phyloP scores from a whole-genome alignment of 805 yeast genomes.

The Starmerella bombi region DNA sequence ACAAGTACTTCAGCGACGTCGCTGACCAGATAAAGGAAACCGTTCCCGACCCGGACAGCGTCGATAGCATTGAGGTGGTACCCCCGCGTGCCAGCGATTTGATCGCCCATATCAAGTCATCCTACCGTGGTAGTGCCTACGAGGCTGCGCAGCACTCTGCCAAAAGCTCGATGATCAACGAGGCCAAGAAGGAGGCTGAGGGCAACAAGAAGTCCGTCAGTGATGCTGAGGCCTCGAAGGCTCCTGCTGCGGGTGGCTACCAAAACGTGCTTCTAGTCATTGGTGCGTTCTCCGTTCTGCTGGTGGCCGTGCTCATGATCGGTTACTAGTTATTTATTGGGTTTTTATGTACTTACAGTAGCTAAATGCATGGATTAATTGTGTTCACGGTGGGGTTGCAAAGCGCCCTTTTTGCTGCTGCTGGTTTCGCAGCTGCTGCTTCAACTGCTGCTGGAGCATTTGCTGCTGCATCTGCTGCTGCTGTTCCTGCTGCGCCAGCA shows the following conservation, averaged over 20 bases:
- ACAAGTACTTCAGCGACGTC: conserved; percentile 56
- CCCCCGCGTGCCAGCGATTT: conserved; percentile 17
- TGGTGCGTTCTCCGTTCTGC: background rate
- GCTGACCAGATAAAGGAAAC: conserved; percentile 23
- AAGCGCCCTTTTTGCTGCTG: too few relatives aligned
- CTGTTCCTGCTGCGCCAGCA: background rate
- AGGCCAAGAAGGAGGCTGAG: background rate
- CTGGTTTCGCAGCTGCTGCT: too few relatives aligned
- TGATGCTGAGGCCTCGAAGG: background rate
- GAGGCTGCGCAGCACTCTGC: conserved; percentile 6
- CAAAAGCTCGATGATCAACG: background rate
- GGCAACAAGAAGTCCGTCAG: background rate
- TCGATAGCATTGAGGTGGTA: conserved; percentile 12
- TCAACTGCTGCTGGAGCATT: too few relatives aligned
- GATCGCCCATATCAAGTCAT: conserved; percentile 7
- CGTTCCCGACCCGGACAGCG: conserved; percentile 11
- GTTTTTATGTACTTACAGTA: too few relatives aligned
- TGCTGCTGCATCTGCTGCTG: background rate
- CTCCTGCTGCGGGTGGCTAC: background rate
- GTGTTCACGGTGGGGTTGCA: too few relatives aligned
- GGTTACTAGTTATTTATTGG: too few relatives aligned
- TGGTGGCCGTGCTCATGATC: background rate
- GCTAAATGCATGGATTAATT: too few relatives aligned
- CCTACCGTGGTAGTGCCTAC: conserved; percentile 10
- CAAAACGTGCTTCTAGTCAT: background rate